phyloP scores from a whole-genome alignment of 2,329 filamentous ascomycete genomes.

The Pyricularia grisea region DNA sequence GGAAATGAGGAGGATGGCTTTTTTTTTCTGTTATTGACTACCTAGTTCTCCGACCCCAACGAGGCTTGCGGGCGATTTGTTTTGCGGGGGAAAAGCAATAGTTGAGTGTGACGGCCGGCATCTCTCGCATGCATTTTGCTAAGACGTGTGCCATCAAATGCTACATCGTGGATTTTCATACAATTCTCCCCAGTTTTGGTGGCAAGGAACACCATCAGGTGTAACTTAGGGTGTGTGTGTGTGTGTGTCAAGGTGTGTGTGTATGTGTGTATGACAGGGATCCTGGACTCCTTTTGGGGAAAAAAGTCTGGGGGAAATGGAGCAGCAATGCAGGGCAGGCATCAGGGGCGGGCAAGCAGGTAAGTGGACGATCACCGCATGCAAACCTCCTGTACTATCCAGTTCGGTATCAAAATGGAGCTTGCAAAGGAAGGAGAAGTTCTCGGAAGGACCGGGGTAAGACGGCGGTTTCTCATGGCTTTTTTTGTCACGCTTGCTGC shows the following conservation, averaged over 20 bases:
- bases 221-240: not conserved
- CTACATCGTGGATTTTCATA: not conserved
- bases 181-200: not conserved
- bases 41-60: not conserved
- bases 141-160: not conserved
- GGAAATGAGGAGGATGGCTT: not conserved
- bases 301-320: not conserved
- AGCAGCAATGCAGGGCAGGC: not conserved
- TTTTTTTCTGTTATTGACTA: not conserved
- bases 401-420: not conserved
- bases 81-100: not conserved
- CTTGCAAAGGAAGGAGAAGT: not conserved
- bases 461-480: not conserved
- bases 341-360: not conserved
- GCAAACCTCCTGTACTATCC: not conserved
- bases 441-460: not conserved
- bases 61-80: not conserved
- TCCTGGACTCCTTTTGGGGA: not conserved
- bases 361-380: not conserved
- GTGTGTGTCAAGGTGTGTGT: not conserved
- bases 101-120: not conserved
- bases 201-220: not conserved
- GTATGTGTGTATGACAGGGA: not conserved
- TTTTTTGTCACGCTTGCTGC: not conserved
- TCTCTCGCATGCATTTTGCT: not conserved